These are phyloP conservation scores for Testicularia cyperi DNA, from an alignment of 1,284 basidiomycete genomes.

Conservation along the genomic window DNA sequence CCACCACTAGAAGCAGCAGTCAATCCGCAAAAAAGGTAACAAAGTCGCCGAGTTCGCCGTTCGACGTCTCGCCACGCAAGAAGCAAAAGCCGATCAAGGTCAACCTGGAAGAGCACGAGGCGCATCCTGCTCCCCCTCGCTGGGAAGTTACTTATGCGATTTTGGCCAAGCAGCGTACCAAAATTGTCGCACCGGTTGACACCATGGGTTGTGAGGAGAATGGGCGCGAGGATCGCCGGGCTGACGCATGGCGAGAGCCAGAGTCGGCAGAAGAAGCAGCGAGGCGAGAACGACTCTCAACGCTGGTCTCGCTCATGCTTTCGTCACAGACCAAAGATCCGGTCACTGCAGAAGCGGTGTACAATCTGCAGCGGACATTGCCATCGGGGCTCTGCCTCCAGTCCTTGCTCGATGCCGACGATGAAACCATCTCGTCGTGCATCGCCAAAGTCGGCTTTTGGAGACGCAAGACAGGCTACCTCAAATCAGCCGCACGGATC, in stretches of 20 bases:
- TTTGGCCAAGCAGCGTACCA: slow-evolving; percentile 35
- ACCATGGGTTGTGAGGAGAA: slow-evolving; percentile 59
- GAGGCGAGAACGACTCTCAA: slow-evolving; percentile 77
- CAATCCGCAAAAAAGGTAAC: no score
- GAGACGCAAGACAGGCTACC: slow-evolving; percentile 73
- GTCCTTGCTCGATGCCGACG: slow-evolving; percentile 71
- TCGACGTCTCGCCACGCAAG: slow-evolving; percentile 42
- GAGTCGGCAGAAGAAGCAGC: slow-evolving; percentile 35
- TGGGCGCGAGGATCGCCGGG: slow-evolving; percentile 38
- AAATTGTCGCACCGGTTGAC: slow-evolving; percentile 58
- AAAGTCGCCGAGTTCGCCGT: slow-evolving; percentile 20
- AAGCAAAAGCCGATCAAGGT: slow-evolving; percentile 50
- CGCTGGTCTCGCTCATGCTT: slow-evolving; percentile 89
- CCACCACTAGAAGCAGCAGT: no score
- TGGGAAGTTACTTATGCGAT: slow-evolving; percentile 46
- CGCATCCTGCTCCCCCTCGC: slow-evolving; percentile 41
- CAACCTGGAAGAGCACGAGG: slow-evolving; percentile 46
- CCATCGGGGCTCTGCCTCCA: slow-evolving; percentile 76
- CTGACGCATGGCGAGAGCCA: slow-evolving; percentile 23
- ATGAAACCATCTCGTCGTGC: slow-evolving; percentile 69
- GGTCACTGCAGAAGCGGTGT: slow-evolving; percentile 75
- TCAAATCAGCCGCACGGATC: slow-evolving; percentile 41
- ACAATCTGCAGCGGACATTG: slow-evolving; percentile 72
- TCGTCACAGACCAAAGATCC: slow-evolving; percentile 79
- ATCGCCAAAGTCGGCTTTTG: slow-evolving; percentile 92